These are phyloP conservation scores for Cladosporium halotolerans DNA, from an alignment of 2,329 filamentous ascomycete species.

Conservation along the genomic window DNA sequence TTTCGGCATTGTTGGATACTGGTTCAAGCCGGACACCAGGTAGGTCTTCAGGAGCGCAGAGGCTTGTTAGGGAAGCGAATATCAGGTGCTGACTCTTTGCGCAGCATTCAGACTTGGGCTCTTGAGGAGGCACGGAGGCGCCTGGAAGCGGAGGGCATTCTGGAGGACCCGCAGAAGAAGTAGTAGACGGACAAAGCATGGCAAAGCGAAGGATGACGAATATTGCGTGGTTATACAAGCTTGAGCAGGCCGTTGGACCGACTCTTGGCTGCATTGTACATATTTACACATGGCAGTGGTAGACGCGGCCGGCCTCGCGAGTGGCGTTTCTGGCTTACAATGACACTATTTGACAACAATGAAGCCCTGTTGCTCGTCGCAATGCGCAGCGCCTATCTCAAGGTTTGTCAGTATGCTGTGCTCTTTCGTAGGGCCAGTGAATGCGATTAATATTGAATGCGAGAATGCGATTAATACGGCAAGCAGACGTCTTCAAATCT, in stretches of 20 bases:
- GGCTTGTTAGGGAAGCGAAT: neutral
- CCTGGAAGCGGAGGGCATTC: conserved; percentile 90
- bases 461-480: no score
- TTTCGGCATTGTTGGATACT: conserved; percentile 72
- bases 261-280: conserved; percentile 14
- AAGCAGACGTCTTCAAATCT: no score
- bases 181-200: conserved; percentile 2
- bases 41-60: conserved; percentile 50
- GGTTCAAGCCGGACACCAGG: conserved; percentile 98
- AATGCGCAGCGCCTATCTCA: neutral
- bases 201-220: neutral
- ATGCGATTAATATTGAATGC: neutral
- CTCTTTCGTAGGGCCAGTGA: neutral
- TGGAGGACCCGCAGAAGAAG: conserved; percentile 63
- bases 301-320: conserved; percentile 8
- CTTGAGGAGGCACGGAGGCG: conserved; percentile 92
- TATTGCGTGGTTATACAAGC: conserved; percentile 5
- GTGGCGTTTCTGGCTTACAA: conserved; percentile 11
- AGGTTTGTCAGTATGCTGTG: neutral
- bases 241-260: conserved; percentile 2
- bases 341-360: conserved; percentile 8
- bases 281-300: conserved; percentile 15
- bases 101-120: conserved; percentile 97
- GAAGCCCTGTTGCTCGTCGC: neutral
- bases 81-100: conserved; percentile 5